phyloP scores from a whole-genome alignment of 2,329 filamentous ascomycete genomes.

The Eurotiales sp. region DNA sequence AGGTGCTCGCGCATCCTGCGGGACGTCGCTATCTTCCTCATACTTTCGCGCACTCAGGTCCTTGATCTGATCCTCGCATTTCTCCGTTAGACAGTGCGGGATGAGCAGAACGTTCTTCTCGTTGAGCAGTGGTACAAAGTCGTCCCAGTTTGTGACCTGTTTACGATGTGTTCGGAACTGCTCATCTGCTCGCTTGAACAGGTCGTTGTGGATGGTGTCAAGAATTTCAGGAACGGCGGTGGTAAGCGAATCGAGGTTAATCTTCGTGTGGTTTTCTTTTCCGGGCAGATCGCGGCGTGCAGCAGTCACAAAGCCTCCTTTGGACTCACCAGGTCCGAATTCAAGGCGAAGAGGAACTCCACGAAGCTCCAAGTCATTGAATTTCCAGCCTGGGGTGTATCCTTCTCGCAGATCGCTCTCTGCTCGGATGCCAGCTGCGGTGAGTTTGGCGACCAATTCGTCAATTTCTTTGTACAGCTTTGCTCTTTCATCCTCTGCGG shows the following conservation, averaged over 20 bases:
- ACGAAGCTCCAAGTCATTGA: slow-evolving; percentile 98
- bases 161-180: slow-evolving; percentile 78
- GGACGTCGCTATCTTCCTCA: slow-evolving; percentile 58
- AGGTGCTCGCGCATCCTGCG: slow-evolving; percentile 69
- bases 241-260: slow-evolving; percentile 69
- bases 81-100: slow-evolving; percentile 76
- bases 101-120: slow-evolving; percentile 89
- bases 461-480: slow-evolving; percentile 74
- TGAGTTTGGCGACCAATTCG: slow-evolving; percentile 64
- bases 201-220: slow-evolving; percentile 82
- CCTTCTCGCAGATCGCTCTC: slow-evolving; percentile 83
- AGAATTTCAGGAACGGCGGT: slow-evolving; percentile 75
- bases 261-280: slow-evolving; percentile 69
- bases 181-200: slow-evolving; percentile 71
- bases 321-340: slow-evolving; percentile 91
- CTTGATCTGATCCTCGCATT: slow-evolving; percentile 94
- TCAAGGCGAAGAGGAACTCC: slow-evolving; percentile 92
- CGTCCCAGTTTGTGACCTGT: slow-evolving; percentile 78
- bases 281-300: slow-evolving; percentile 75
- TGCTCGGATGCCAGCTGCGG: slow-evolving; percentile 69
- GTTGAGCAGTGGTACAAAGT: slow-evolving; percentile 87
- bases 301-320: slow-evolving; percentile 76
- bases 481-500: slow-evolving; percentile 70
- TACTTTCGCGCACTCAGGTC: slow-evolving; percentile 76
- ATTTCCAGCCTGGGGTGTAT: slow-evolving; percentile 94